Evolutionary conservation across 441 rosid species (phyloP), one percentile per base, ranked within the genome.

Genomic region (Eruca vesicaria): DNA sequence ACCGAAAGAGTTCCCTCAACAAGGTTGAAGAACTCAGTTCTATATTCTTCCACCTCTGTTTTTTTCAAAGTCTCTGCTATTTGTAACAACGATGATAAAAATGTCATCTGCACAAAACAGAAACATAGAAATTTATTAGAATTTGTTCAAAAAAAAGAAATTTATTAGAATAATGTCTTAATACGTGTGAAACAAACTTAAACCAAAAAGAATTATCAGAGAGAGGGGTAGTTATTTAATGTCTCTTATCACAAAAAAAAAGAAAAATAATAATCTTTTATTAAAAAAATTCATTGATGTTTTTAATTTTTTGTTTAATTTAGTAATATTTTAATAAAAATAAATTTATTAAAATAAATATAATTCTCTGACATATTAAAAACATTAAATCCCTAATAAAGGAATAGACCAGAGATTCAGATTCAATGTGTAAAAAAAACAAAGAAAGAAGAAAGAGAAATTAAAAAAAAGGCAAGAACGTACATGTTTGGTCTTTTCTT

Each of bases 401-500:
- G 55, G 55, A 16, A 16, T 7, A 68, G 60, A 62, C 81, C 66
- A 50, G 38, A 78, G 81, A 73, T 78, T 66, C 74, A 72, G 78
- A 73, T 72, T 78, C 71, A 78, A 67, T 62, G 73, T 72, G 65
- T 31, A 16, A 48, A 31, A 50, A 63, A 66, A 55, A 26, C 23
- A 66, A 36, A 58, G 11, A 66, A 29, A 59, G 45, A 64, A 61
- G 48, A 72, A 16, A 52, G 23, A 63, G 41, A 67, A 26, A 69
- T n/a, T n/a, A 32, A 48, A 16, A 48, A 41, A 45, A 9, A 35
- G 11, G 41, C 15, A 55, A 15, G 64, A 73, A 59, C 79, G 69
- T 50, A 93, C 98, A 93, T 90, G 88, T 82, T 90, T 94, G 74
- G 96, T 91, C 73, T 88, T 89, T 2, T 88, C 88, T 65, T 94